Conservation (phyloP, 2,329 filamentous ascomycete genomes). For the Aspergillus brasiliensis region DNA sequence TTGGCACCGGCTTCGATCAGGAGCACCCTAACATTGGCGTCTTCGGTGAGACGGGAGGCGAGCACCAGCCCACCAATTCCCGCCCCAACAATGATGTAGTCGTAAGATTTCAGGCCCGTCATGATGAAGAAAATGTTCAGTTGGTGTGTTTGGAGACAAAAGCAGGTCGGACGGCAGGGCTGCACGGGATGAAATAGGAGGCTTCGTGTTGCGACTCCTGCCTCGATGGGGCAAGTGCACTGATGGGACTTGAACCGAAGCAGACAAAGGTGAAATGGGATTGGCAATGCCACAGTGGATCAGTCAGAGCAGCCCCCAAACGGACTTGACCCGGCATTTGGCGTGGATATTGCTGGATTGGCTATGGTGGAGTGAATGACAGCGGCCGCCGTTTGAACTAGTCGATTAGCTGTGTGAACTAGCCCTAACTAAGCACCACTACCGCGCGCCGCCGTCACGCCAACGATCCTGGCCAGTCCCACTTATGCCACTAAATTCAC, state of each 20-base stretch:
- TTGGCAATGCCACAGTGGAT: not conserved
- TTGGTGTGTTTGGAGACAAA: not conserved
- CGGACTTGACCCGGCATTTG: too few relatives aligned
- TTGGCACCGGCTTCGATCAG: slow-evolving; percentile 33
- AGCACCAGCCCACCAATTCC: slow-evolving; percentile 36
- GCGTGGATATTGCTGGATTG: too few relatives aligned
- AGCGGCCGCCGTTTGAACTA: not conserved
- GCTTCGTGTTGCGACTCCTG: not conserved
- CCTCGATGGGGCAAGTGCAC: not conserved
- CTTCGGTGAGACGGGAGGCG: slow-evolving; percentile 34
- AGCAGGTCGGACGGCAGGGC: not conserved
- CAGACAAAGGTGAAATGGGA: not conserved
- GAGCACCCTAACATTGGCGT: slow-evolving; percentile 26
- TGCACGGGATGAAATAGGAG: not conserved
- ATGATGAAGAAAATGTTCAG: not conserved
- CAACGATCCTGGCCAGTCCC: too few relatives aligned
- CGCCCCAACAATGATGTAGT: slow-evolving; percentile 32
- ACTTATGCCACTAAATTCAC: too few relatives aligned
- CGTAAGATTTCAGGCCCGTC: slow-evolving; percentile 17
- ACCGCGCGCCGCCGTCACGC: too few relatives aligned
- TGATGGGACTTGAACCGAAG: not conserved
- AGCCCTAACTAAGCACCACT: too few relatives aligned
- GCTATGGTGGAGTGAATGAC: not conserved
- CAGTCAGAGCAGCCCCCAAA: too few relatives aligned
- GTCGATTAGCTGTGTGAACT: not conserved